Conservation (phyloP, 139 green algal species). For the Coelastrella sp. region DNA sequence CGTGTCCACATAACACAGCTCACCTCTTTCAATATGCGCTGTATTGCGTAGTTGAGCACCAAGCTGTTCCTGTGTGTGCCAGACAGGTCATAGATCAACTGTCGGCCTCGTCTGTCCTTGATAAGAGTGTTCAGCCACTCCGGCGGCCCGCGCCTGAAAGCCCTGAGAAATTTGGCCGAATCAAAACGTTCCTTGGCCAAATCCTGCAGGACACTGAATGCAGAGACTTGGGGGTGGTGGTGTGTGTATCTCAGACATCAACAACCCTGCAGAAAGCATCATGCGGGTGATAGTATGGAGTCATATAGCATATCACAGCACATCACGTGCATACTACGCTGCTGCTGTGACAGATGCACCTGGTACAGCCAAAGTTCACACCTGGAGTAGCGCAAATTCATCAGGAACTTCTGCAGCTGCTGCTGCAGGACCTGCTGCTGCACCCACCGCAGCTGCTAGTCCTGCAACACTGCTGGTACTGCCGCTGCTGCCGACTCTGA, state of each 20-base stretch:
- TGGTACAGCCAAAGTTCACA: not conserved
- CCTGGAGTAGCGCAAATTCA: conserved; percentile 21
- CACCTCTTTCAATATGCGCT: conserved; percentile 46
- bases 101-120: conserved; percentile 55
- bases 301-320: not conserved
- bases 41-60: conserved; percentile 48
- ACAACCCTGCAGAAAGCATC: no score
- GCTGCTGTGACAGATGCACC: no score
- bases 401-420: not conserved
- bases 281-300: no score
- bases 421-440: not conserved
- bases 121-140: conserved; percentile 79
- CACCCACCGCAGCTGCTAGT: not conserved
- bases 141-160: conserved; percentile 69
- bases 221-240: no score
- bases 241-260: no score
- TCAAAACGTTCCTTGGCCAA: conserved; percentile 79
- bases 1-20: not conserved
- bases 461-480: not conserved
- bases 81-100: conserved; percentile 86
- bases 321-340: not conserved
- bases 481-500: not conserved
- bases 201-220: conserved; percentile 33
- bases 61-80: conserved; percentile 60
- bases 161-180: conserved; percentile 66